Base-by-base conservation (phyloP, 257 asterid species). In the Sherardia arvensis region DNA sequence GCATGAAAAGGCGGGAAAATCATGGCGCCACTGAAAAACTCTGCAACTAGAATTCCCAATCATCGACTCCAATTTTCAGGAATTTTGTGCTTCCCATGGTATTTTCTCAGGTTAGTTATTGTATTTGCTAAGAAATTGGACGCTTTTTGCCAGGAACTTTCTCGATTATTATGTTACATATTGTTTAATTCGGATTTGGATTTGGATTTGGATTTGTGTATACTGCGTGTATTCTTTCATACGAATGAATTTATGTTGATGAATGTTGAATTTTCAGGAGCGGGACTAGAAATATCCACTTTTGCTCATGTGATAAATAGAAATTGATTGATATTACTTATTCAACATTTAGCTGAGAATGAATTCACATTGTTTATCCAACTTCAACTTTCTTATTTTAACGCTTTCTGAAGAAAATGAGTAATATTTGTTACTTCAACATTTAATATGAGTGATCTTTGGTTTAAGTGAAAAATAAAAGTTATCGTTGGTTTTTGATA, bases 11-110 rank as follows among this genome's bases (percentile, higher is more conserved):
- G 56, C 56, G 56, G 56, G 56, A 49, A 49, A 49, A 21, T 30
- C 45, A 90, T 90, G 97, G 85, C 87, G 25, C 76, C 86, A 34
- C 59, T 90, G 66, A 77, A 84, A n/a, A 64, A 77, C 76, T 40
- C 60, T 90, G 71, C 89, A 79, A 85, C 70, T 54, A 29, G 80
- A 78, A 7, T 82, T 66, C 66, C 96, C 95, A 8, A 74, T 81
- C 40, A 65, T 90, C 2, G 87, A 87, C 69, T 79, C 91, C 69
- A 33, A 71, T 70, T 87, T 90, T 71, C 84, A 73, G 57, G 28
- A 64, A 2, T 90, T 87, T 61, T 90, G 95, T 71, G 84, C 95
- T 64, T 80, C 87, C 45, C 93, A 79, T 57, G 84, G 76, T 69
- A 79, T 90, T 74, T 79, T 75, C 61, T 80, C 93, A 62, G 96